phyloP scores from a whole-genome alignment of 371 early-diverging fungal species.

The Mortierella sp. region DNA sequence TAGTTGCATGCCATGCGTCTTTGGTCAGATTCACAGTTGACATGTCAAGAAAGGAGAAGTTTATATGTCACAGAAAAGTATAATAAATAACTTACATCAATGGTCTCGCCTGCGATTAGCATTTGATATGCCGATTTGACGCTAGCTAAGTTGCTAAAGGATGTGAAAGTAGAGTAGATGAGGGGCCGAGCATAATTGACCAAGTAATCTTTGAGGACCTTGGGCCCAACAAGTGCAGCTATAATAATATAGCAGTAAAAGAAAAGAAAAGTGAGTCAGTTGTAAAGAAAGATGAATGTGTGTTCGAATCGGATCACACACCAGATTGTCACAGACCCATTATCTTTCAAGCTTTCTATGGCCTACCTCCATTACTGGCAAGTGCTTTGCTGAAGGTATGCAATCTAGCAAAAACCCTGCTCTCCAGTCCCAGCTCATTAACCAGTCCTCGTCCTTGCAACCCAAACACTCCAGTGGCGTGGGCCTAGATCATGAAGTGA shows the following conservation, averaged over 20 bases:
- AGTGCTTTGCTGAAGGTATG: slow-evolving; percentile 91
- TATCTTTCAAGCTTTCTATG: too few species aligned
- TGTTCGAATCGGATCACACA: too few species aligned
- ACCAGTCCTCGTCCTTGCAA: slow-evolving; percentile 78
- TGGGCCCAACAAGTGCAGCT: slow-evolving; percentile 81
- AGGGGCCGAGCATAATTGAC: slow-evolving; percentile 88
- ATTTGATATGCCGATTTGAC: slow-evolving; percentile 70
- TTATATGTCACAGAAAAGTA: too few species aligned
- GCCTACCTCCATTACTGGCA: slow-evolving; percentile 83
- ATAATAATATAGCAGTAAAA: background rate
- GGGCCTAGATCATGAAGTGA: slow-evolving; percentile 71
- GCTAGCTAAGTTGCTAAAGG: slow-evolving; percentile 67
- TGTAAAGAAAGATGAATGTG: too few species aligned
- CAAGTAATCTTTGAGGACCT: slow-evolving; percentile 71
- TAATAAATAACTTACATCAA: slow-evolving; percentile 59
- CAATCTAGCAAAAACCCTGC: slow-evolving; percentile 78
- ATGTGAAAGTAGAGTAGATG: slow-evolving; percentile 86
- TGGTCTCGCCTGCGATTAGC: slow-evolving; percentile 63
- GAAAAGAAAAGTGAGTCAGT: background rate
- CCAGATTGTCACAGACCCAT: too few species aligned
- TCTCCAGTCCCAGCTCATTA: slow-evolving; percentile 69
- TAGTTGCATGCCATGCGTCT: too few species aligned
- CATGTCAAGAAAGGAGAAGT: too few species aligned
- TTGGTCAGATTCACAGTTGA: too few species aligned
- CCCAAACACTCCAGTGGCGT: slow-evolving; percentile 86